Conservation (phyloP, 345 rosid species). For the Brassica cretica region DNA sequence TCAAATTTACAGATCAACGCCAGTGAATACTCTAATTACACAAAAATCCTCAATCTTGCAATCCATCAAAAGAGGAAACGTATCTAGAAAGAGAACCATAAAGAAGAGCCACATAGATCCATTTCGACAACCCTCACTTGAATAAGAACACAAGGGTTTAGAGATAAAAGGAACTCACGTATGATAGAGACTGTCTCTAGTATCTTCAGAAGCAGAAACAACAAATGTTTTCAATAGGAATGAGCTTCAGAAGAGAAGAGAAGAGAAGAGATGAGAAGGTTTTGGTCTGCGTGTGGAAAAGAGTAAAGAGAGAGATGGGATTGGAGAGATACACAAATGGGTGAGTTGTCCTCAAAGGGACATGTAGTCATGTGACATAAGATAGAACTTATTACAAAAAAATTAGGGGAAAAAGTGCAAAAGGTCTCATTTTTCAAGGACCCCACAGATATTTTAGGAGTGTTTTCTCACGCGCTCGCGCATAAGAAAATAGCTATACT, state of each 20-base stretch:
- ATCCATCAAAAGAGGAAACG: not conserved
- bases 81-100: not conserved
- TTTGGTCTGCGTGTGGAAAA: slow-evolving; percentile 7
- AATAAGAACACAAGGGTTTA: not conserved
- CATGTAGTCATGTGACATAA: slow-evolving; percentile 45
- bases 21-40: not conserved
- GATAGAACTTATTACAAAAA: not conserved
- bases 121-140: not conserved
- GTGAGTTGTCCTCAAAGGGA: slow-evolving; percentile 40
- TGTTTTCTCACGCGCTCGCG: not conserved
- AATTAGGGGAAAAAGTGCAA: slow-evolving; percentile 26
- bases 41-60: not conserved
- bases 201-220: slow-evolving; percentile 5
- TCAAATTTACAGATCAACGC: slow-evolving; percentile 13
- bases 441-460: slow-evolving; percentile 18
- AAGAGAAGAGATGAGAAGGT: not conserved
- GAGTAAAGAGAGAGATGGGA: slow-evolving; percentile 10
- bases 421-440: not conserved
- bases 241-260: slow-evolving; percentile 18
- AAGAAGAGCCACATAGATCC: slow-evolving; percentile 11
- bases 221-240: not conserved
- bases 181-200: slow-evolving; percentile 31
- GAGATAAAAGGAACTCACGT: slow-evolving; percentile 37
- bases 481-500: not conserved
- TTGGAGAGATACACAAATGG: slow-evolving; percentile 23